Percentiles rank a stretch among this genome's conserved stretches.
These are phyloP conservation scores for Tylopilus sp. DNA, from an alignment of 1,284 basidiomycete genomes.

Conservation along the genomic window DNA sequence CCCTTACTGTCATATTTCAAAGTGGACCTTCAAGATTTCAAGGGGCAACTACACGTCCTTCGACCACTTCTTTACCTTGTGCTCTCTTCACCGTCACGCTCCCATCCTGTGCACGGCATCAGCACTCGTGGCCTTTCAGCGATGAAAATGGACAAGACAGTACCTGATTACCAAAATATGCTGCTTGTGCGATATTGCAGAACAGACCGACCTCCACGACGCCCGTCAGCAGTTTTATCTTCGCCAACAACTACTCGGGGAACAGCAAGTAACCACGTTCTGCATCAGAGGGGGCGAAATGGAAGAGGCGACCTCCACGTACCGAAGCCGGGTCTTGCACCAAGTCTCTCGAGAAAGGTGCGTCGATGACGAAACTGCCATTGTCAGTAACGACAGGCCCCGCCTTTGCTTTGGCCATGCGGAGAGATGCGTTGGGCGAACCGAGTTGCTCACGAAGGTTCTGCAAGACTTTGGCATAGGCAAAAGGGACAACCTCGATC, in stretches of 20 bases:
- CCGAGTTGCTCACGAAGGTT: constrained; percentile 74
- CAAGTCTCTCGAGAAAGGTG: constrained; percentile 79
- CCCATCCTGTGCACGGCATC: constrained; percentile 35
- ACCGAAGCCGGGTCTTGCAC: constrained; percentile 81
- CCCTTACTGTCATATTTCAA: too few species aligned
- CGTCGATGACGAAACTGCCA: constrained; percentile 95
- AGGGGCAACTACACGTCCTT: constrained; percentile 25
- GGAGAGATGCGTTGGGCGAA: constrained; percentile 73
- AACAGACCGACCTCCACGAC: constrained; percentile 98
- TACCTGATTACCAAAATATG: constrained; percentile 96
- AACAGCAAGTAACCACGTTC: neutral
- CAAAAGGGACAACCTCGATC: constrained; percentile 97
- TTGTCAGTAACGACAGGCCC: constrained; percentile 98
- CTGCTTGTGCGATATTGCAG: constrained; percentile 93
- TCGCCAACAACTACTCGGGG: constrained; percentile 67
- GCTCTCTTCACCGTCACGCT: constrained; percentile 41
- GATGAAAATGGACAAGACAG: constrained; percentile 26
- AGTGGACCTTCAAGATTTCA: constrained; percentile 21
- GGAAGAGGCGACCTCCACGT: constrained; percentile 33
- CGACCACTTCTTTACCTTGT: constrained; percentile 28
- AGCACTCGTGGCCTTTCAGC: neutral
- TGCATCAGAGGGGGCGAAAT: constrained; percentile 1
- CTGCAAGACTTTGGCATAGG: constrained; percentile 88
- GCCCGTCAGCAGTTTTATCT: constrained; percentile 93
- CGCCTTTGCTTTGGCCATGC: constrained; percentile 90